Evolutionary conservation across 257 asterid genomes (phyloP).

Genomic region (Plantago ovata): DNA sequence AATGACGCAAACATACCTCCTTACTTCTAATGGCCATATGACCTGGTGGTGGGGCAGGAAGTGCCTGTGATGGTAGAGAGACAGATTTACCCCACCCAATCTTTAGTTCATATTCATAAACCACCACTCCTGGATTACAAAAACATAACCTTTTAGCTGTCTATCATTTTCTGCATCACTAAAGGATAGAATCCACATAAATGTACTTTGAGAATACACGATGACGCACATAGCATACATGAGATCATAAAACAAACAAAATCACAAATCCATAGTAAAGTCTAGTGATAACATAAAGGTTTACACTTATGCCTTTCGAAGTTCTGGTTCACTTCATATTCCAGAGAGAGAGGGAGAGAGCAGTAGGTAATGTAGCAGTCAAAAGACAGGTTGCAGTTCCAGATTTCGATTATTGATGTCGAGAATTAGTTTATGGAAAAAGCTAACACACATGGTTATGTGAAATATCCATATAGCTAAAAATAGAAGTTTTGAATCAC

Average conservation of each 20-base stretch:
- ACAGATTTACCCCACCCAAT: constrained; percentile 98
- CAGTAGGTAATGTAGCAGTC: not conserved
- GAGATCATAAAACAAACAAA: constrained; percentile 3
- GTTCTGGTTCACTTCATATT: not conserved
- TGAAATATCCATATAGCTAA: not conserved
- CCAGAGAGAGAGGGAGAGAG: not conserved
- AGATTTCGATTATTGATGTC: not conserved
- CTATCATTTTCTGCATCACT: constrained; percentile 12
- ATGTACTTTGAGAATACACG: constrained; percentile 5
- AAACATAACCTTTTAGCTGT: not conserved
- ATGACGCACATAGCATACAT: not conserved
- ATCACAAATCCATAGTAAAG: not conserved
- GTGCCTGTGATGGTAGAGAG: constrained; percentile 97
- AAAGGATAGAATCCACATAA: constrained; percentile 8
- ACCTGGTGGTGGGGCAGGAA: constrained; percentile 99
- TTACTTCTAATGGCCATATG: constrained; percentile 98
- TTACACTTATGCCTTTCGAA: not conserved
- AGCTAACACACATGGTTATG: constrained; percentile 1
- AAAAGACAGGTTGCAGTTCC: too few species aligned
- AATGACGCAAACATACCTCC: constrained; percentile 48
- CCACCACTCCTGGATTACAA: constrained; percentile 69
- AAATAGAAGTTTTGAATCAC: not conserved
- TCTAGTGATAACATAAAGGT: not conserved
- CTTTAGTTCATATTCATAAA: constrained; percentile 90
- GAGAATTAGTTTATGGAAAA: not conserved